A percentile compares a stretch with the other conserved stretches of the same genome.
These are phyloP conservation scores for Misopates orontium DNA, from an alignment of 257 asterid genomes.

Conservation along the genomic window DNA sequence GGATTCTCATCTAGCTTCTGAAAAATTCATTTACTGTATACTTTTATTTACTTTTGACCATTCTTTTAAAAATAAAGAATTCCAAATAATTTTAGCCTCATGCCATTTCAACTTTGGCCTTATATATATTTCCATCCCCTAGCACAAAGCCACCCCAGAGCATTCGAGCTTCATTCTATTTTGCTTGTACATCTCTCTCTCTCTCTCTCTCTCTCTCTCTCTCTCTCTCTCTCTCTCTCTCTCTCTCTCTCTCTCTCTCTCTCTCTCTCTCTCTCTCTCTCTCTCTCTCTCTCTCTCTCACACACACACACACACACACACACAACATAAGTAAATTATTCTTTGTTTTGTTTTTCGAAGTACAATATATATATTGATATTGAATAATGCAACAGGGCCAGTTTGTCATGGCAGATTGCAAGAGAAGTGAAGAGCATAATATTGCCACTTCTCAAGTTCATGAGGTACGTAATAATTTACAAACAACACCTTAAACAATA, in stretches of 20 bases:
- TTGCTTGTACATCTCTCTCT: constrained; percentile 22
- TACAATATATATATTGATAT: neutral
- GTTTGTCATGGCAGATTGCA: constrained; percentile 49
- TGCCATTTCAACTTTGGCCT: constrained; percentile 3
- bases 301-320: neutral
- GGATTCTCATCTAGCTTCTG: constrained; percentile 42
- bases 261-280: constrained; percentile 26
- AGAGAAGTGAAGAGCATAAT: constrained; percentile 37
- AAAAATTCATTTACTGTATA: neutral
- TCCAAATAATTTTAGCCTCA: constrained; percentile 1
- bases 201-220: constrained; percentile 26
- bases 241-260: constrained; percentile 1
- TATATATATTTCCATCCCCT: constrained; percentile 9
- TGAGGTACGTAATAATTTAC: constrained; percentile 30
- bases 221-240: constrained; percentile 15
- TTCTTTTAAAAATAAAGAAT: neutral
- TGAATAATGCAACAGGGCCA: constrained; percentile 5
- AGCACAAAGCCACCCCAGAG: constrained; percentile 27
- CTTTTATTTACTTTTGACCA: constrained; percentile 4
- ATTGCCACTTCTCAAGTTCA: constrained; percentile 32
- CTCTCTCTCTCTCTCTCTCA: neutral
- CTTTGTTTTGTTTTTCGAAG: neutral
- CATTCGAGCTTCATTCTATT: constrained; percentile 20
- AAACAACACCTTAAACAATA: neutral
- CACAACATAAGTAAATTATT: neutral